A percentile compares a stretch with the other conserved stretches of the same genome.
Evolutionary conservation across 345 rosid species (phyloP).

Genomic region (Ceriops decandra): DNA sequence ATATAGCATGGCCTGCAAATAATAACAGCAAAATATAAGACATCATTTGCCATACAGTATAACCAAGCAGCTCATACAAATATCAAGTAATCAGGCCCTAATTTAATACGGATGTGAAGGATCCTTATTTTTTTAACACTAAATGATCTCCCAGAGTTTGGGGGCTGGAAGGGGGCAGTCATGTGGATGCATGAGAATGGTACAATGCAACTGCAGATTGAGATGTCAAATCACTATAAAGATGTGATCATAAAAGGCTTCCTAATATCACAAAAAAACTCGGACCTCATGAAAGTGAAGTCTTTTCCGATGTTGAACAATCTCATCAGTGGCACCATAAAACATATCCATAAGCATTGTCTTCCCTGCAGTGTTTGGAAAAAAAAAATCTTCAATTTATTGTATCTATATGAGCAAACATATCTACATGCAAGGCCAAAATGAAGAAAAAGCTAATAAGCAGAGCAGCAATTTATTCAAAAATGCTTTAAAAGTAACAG

Average conservation of each 20-base stretch:
- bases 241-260: neutral
- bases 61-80: neutral
- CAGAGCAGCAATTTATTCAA: conserved; percentile 6
- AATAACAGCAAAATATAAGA: conserved; percentile 5
- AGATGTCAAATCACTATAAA: neutral
- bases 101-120: neutral
- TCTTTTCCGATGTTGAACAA: conserved; percentile 62
- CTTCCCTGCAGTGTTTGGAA: conserved; percentile 56
- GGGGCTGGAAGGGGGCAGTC: too few relatives aligned
- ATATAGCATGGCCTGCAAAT: conserved; percentile 77
- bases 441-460: conserved; percentile 6
- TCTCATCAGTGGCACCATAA: conserved; percentile 63
- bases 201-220: neutral
- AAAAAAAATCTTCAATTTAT: conserved; percentile 1
- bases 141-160: neutral
- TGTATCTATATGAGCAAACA: conserved; percentile 4
- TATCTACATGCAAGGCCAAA: neutral
- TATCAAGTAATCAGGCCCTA: neutral
- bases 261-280: conserved; percentile 13
- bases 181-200: neutral
- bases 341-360: conserved; percentile 99
- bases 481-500: neutral
- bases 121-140: neutral
- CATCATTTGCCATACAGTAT: neutral
- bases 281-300: conserved; percentile 87